Conservation (phyloP, 352 stramenopile species). For the Pilasporangium apinafurcum region DNA sequence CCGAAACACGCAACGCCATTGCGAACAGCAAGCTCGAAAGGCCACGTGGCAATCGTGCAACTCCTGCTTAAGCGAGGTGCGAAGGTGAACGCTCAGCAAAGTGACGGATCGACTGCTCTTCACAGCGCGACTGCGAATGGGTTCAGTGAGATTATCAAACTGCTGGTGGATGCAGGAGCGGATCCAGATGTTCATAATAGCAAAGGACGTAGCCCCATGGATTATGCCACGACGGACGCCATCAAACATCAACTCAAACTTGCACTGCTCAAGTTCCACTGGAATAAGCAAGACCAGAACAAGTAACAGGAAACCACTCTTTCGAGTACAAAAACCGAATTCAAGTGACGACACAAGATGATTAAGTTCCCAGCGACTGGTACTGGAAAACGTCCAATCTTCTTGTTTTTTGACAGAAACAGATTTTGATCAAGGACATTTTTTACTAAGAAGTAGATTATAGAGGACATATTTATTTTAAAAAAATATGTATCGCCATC, state of each 20-base stretch:
- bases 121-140: conserved; percentile 42
- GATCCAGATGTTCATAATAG: conserved; percentile 28
- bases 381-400: too few species aligned
- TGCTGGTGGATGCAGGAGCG: conserved; percentile 23
- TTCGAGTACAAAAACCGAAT: too few species aligned
- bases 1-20: conserved; percentile 39
- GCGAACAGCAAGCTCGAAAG: conserved; percentile 35
- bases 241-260: conserved; percentile 41
- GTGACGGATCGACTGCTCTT: conserved; percentile 34
- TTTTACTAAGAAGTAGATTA: too few species aligned
- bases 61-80: conserved; percentile 31
- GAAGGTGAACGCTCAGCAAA: conserved; percentile 32
- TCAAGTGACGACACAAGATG: too few species aligned
- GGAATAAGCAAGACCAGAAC: conserved; percentile 26
- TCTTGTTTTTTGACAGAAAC: too few species aligned
- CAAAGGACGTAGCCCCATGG: conserved; percentile 24
- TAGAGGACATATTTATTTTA: too few species aligned
- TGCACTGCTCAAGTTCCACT: conserved; percentile 47
- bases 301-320: too few species aligned
- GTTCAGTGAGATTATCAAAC: conserved; percentile 26
- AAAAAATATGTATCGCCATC: too few species aligned
- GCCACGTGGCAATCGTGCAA: conserved; percentile 23
- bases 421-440: too few species aligned
- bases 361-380: too few species aligned
- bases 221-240: conserved; percentile 36